Conservation (phyloP, 306 rosid species). For the Quercus engelmannii region DNA sequence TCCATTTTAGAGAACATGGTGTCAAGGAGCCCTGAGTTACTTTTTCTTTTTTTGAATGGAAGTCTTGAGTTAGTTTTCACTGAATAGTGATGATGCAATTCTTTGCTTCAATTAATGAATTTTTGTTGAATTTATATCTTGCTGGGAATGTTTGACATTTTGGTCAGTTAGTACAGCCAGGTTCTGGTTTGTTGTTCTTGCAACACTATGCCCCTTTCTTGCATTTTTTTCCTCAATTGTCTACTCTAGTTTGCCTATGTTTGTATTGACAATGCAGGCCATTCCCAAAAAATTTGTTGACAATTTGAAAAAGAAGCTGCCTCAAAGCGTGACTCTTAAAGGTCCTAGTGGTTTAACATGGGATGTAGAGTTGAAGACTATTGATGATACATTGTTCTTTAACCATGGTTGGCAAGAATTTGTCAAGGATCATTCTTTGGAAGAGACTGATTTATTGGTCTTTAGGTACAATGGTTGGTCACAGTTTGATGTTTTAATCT, state of each 20-base stretch:
- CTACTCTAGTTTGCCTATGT: not conserved
- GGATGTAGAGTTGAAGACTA: slow-evolving; percentile 44
- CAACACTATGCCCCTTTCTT: not conserved
- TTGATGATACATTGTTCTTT: slow-evolving; percentile 38
- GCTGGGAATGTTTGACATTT: not conserved
- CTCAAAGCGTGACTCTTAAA: slow-evolving; percentile 43
- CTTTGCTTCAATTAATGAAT: not conserved
- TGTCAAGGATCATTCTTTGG: slow-evolving; percentile 48
- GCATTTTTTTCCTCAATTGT: not conserved
- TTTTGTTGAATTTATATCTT: not conserved
- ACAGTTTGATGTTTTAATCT: slow-evolving; percentile 53
- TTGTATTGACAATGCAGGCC: slow-evolving; percentile 40
- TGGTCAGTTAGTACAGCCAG: not conserved
- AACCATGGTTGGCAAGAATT: slow-evolving; percentile 58
- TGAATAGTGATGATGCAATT: not conserved
- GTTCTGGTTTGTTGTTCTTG: not conserved
- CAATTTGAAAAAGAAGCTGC: slow-evolving; percentile 55
- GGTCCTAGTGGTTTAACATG: slow-evolving; percentile 65
- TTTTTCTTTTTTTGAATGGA: no score
- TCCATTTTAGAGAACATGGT: not conserved
- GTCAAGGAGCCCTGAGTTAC: not conserved
- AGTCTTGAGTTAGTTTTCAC: not conserved
- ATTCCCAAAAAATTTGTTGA: slow-evolving; percentile 52
- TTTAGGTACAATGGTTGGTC: slow-evolving; percentile 62
- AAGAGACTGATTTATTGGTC: slow-evolving; percentile 60